phyloP scores from a whole-genome alignment of 2,329 filamentous ascomycete species.

The Penicillium sp. region DNA sequence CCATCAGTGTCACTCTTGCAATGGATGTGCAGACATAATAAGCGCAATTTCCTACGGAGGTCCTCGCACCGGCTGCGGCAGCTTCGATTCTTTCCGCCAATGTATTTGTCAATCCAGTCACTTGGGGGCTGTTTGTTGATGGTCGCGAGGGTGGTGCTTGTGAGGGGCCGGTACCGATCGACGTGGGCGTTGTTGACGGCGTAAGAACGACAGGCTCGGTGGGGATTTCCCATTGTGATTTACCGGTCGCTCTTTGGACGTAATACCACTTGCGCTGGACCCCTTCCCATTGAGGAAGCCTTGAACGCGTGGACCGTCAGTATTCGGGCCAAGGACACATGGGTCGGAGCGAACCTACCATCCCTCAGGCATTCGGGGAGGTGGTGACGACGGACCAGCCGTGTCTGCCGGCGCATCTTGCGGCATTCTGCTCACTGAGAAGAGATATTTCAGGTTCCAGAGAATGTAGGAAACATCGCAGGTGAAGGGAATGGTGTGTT shows the following conservation, averaged over 20 bases:
- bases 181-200: slow-evolving; percentile 33
- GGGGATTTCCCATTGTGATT: slow-evolving; percentile 43
- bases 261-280: slow-evolving; percentile 40
- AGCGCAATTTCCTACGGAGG: slow-evolving; percentile 29
- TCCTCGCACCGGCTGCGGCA: slow-evolving; percentile 18
- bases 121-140: slow-evolving; percentile 21
- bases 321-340: neutral
- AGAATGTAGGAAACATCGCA: neutral
- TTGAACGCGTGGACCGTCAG: slow-evolving; percentile 14
- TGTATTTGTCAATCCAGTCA: slow-evolving; percentile 7
- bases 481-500: slow-evolving; percentile 1
- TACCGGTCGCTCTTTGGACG: slow-evolving; percentile 40
- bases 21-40: slow-evolving; percentile 19
- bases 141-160: slow-evolving; percentile 26
- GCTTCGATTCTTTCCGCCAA: slow-evolving; percentile 15
- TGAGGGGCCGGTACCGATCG: slow-evolving; percentile 28
- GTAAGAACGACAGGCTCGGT: slow-evolving; percentile 40
- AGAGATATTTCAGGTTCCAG: neutral
- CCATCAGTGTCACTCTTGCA: slow-evolving; percentile 27
- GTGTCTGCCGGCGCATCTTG: slow-evolving; percentile 36
- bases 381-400: slow-evolving; percentile 39
- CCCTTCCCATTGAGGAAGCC: slow-evolving; percentile 43
- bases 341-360: slow-evolving; percentile 29
- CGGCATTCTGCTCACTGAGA: slow-evolving; percentile 20
- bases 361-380: slow-evolving; percentile 39